Percentiles rank a stretch among this genome's conserved stretches.
Conservation (phyloP, 345 rosid species). For the Citrus reticulata region DNA sequence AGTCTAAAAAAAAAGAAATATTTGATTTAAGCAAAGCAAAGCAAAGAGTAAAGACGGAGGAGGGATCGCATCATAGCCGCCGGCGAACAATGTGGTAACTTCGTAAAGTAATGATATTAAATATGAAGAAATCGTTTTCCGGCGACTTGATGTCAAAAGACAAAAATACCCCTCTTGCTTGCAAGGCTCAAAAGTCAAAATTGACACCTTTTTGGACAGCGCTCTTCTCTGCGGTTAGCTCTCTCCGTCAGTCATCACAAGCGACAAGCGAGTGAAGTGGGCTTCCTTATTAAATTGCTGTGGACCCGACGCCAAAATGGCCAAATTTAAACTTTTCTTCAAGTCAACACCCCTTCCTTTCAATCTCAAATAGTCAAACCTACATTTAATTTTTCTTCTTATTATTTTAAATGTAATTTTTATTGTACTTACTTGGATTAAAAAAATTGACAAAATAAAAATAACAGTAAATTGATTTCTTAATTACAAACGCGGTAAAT, state of each 20-base stretch:
- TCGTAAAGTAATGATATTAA: no score
- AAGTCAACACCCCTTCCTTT: not conserved
- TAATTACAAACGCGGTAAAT: no score
- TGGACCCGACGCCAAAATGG: not conserved
- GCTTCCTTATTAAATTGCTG: not conserved
- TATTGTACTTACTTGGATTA: not conserved
- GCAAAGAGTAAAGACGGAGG: not conserved
- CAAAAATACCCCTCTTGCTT: not conserved
- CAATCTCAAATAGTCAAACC: not conserved
- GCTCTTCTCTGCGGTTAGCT: not conserved
- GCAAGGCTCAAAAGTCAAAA: not conserved
- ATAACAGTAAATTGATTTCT: no score
- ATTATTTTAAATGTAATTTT: not conserved
- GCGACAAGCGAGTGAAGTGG: not conserved
- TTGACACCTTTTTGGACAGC: slow-evolving; percentile 1
- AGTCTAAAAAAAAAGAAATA: not conserved
- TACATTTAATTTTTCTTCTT: not conserved
- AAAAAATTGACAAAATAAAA: not conserved
- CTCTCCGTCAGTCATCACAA: not conserved
- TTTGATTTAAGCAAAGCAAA: not conserved
- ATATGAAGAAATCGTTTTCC: not conserved
- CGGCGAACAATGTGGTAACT: not conserved
- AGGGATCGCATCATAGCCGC: not conserved
- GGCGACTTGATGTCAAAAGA: not conserved
- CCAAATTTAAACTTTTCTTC: not conserved